phyloP scores from a whole-genome alignment of 208 protist species.

The Trypanosoma lewisi region DNA sequence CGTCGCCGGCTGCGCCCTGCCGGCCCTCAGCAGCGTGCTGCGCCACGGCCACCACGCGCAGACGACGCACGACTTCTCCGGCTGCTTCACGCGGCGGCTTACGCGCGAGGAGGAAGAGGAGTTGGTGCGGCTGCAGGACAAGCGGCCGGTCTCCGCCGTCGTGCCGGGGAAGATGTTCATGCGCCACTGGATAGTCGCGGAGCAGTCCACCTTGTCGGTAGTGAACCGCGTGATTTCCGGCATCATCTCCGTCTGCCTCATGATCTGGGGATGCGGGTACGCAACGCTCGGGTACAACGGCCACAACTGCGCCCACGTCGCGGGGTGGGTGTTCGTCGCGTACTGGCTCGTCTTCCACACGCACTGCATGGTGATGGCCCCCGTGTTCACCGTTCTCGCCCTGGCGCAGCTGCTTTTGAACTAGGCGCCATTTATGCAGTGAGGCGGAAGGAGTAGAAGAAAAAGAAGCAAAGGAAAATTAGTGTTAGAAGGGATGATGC shows the following conservation, averaged over 20 bases:
- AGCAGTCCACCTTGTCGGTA: conserved; percentile 87
- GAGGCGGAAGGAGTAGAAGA: not conserved
- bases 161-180: conserved; percentile 92
- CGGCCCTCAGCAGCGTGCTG: conserved; percentile 4
- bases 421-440: conserved; percentile 21
- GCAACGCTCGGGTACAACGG: conserved; percentile 87
- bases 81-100: conserved; percentile 50
- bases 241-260: conserved; percentile 76
- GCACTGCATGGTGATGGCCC: conserved; percentile 66
- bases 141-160: conserved; percentile 76
- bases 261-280: conserved; percentile 82
- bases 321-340: conserved; percentile 81
- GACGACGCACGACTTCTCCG: conserved; percentile 80
- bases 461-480: not conserved
- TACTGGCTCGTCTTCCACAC: conserved; percentile 86
- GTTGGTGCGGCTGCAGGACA: conserved; percentile 43
- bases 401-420: conserved; percentile 72
- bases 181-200: conserved; percentile 87
- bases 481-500: not conserved
- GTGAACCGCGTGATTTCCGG: conserved; percentile 85
- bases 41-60: conserved; percentile 62
- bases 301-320: conserved; percentile 73
- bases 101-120: conserved; percentile 45
- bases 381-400: conserved; percentile 36
- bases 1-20: not conserved